phyloP scores from a whole-genome alignment of 2,329 filamentous ascomycete species.

The Fusarium equiseti region DNA sequence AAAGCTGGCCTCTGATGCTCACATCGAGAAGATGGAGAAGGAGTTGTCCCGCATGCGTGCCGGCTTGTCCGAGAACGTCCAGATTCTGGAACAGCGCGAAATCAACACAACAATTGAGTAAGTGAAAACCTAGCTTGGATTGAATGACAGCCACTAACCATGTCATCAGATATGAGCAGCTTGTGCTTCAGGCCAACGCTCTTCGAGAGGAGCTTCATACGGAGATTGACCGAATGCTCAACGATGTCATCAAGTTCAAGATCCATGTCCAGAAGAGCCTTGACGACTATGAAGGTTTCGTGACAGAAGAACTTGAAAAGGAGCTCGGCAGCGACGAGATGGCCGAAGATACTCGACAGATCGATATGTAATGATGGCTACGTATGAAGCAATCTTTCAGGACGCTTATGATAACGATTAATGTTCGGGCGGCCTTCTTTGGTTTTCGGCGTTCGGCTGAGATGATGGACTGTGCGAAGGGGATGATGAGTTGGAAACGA shows the following conservation, averaged over 20 bases:
- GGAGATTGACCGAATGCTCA: constrained; percentile 94
- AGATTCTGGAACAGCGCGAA: constrained; percentile 92
- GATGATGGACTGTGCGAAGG: constrained; percentile 2
- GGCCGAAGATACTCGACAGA: constrained; percentile 64
- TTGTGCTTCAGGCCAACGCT: constrained; percentile 84
- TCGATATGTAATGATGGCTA: constrained; percentile 54
- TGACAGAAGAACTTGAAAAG: constrained; percentile 91
- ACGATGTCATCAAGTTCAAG: constrained; percentile 98
- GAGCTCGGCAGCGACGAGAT: constrained; percentile 76
- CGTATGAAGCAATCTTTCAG: constrained; percentile 34
- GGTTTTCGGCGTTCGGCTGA: constrained; percentile 39
- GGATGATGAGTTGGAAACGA: constrained; percentile 22
- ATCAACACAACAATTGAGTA: constrained; percentile 97
- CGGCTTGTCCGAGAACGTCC: constrained; percentile 84
- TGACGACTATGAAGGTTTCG: constrained; percentile 94
- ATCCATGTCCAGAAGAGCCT: constrained; percentile 93
- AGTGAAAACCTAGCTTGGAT: constrained; percentile 51
- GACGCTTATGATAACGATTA: constrained; percentile 43
- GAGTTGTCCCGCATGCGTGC: constrained; percentile 94
- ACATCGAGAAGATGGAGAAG: constrained; percentile 99
- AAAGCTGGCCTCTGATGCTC: constrained; percentile 88
- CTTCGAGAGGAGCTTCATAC: constrained; percentile 98
- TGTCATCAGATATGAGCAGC: constrained; percentile 80
- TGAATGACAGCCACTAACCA: constrained; percentile 25
- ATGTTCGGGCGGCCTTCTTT: constrained; percentile 36